phyloP scores from a whole-genome alignment of 163 green algal species.

The Botryococcus braunii region DNA sequence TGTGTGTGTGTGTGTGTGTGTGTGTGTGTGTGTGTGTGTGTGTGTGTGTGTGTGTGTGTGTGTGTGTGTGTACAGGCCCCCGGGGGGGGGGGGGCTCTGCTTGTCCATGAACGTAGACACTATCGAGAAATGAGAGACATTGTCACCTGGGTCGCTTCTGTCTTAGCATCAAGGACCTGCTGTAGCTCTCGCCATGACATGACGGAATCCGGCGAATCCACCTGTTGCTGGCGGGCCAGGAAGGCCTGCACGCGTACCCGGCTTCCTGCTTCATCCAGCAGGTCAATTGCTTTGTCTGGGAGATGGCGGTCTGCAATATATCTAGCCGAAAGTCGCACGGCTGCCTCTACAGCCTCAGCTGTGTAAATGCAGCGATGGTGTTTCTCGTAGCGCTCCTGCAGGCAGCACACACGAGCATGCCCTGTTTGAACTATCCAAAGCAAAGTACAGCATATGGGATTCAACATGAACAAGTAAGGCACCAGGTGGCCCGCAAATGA shows the following conservation, averaged over 20 bases:
- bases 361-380: slow-evolving; percentile 76
- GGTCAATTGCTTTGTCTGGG: slow-evolving; percentile 94
- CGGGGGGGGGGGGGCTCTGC: too few species aligned
- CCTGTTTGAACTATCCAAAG: slow-evolving; percentile 36
- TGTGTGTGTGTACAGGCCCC: too few species aligned
- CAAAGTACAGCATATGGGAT: too few species aligned
- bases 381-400: slow-evolving; percentile 73
- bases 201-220: slow-evolving; percentile 6
- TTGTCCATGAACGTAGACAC: too few species aligned
- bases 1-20: too few species aligned
- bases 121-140: not conserved
- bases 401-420: slow-evolving; percentile 19
- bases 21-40: too few species aligned
- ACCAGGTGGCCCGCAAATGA: too few species aligned
- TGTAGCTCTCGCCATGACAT: slow-evolving; percentile 41
- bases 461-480: too few species aligned
- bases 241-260: slow-evolving; percentile 70
- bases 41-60: too few species aligned
- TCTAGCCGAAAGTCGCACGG: slow-evolving; percentile 65
- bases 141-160: slow-evolving; percentile 27
- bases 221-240: slow-evolving; percentile 21
- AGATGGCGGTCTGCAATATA: slow-evolving; percentile 81
- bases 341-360: slow-evolving; percentile 65
- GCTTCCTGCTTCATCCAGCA: slow-evolving; percentile 82
- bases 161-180: slow-evolving; percentile 70